Base-by-base conservation (phyloP, 345 rosid species). In the Erodium maritimum region DNA sequence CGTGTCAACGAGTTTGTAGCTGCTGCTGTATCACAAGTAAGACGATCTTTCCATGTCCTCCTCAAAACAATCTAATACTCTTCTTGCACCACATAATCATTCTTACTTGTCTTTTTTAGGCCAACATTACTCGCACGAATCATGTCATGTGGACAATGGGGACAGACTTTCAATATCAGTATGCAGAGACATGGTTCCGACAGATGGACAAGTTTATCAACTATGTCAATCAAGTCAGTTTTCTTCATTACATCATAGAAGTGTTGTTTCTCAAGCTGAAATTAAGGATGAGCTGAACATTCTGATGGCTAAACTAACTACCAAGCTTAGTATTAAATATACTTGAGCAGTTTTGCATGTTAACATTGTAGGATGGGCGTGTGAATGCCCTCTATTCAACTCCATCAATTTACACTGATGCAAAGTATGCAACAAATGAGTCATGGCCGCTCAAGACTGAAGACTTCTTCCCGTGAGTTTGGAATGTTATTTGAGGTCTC, bases 121-220 rank as follows among this genome's bases (percentile, higher is more conserved):
- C 95, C 57, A 89, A 93, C 76, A 83, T 89, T 59, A 93, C 99
- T 59, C 76, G 87, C 62, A 74, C 85, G 55, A 69, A 93, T 75
- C 99, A 93, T 59, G 73, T 93, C 59, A 93, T 93, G 99, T 93
- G 83, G 77, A 86, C 95, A 50, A 87, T 93, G 99, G 99, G 99
- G 73, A 88, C 99, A 60, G 99, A 93, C 78, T 93, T 93, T 74
- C 80, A 77, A 70, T 93, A 89, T 77, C 96, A 93, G 67, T 93
- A 89, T 70, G 96, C 99, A 20, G 75, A 75, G 65, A 68, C 96
- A 29, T 93, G 99, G 99, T 93, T 67, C 71, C 80, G 94, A 57
- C 79, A 93, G 60, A 79, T 93, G 96, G 99, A 93, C 80, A 93
- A 88, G 74, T 76, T 93, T 64, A 78, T 93, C 68, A 96, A 93